phyloP scores from a whole-genome alignment of 805 yeast genomes.

The Cephaloascus fragrans region DNA sequence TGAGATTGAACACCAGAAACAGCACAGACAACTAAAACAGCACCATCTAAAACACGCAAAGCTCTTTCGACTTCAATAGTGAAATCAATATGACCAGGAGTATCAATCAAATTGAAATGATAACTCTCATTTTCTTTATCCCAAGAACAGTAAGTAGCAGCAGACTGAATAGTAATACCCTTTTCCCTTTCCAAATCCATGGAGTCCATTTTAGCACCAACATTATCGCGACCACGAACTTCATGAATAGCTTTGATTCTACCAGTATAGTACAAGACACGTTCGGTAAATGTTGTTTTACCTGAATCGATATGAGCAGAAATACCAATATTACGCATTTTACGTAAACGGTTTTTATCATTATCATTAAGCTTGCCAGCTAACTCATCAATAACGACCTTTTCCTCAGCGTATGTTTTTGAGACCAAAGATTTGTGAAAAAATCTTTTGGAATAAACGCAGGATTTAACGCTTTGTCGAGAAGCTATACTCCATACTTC shows the following conservation, averaged over 20 bases:
- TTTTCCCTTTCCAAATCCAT: constrained; percentile 98
- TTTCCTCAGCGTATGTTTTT: constrained; percentile 61
- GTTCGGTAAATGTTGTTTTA: constrained; percentile 95
- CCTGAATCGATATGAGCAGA: constrained; percentile 98
- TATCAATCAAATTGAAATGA: constrained; percentile 92
- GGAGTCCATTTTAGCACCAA: constrained; percentile 99
- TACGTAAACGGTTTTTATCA: constrained; percentile 41
- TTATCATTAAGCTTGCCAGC: constrained; percentile 34
- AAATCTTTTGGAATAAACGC: not conserved
- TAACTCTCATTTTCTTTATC: constrained; percentile 56
- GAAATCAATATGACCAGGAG: constrained; percentile 98
- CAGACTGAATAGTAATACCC: constrained; percentile 97
- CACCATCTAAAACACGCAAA: constrained; percentile 95
- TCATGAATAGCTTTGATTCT: constrained; percentile 95
- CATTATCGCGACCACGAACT: constrained; percentile 93
- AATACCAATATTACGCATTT: constrained; percentile 90
- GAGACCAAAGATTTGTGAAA: not conserved
- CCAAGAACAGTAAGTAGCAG: constrained; percentile 98
- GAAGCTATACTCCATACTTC: not conserved
- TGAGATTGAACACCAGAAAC: constrained; percentile 98
- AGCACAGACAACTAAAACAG: constrained; percentile 96
- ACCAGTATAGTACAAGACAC: constrained; percentile 93
- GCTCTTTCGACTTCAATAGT: constrained; percentile 99
- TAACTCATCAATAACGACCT: constrained; percentile 54
- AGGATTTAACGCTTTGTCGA: not conserved